A percentile compares a stretch with the other conserved stretches of the same genome.
Conservation (phyloP, 2,329 filamentous ascomycete genomes). For the Exophiala bonariae region DNA sequence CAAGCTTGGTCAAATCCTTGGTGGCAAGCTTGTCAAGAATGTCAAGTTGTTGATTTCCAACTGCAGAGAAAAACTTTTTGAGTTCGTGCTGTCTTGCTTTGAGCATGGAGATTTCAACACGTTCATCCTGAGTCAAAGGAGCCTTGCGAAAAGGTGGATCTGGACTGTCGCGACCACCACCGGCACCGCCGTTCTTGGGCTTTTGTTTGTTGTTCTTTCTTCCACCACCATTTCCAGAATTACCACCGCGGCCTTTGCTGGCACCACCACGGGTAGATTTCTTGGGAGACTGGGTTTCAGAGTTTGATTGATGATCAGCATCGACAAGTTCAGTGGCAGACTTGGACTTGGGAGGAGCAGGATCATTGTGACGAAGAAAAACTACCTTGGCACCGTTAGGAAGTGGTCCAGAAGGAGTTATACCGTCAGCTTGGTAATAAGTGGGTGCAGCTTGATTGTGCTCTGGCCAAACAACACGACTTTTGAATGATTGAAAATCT, state of each 20-base stretch:
- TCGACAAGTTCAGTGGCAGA: background rate
- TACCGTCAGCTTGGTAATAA: too few relatives aligned
- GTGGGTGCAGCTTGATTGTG: too few relatives aligned
- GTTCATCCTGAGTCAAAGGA: slow-evolving; percentile 22
- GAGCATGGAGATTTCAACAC: slow-evolving; percentile 29
- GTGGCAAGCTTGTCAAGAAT: slow-evolving; percentile 41
- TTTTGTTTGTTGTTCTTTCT: slow-evolving; percentile 30
- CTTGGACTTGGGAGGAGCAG: too few relatives aligned
- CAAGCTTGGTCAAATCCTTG: slow-evolving; percentile 39
- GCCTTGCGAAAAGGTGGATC: slow-evolving; percentile 33
- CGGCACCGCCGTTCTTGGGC: slow-evolving; percentile 27
- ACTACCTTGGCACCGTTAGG: too few relatives aligned
- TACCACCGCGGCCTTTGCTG: slow-evolving; percentile 31
- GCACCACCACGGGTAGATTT: slow-evolving; percentile 33
- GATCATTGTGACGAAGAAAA: too few relatives aligned
- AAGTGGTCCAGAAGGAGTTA: too few relatives aligned
- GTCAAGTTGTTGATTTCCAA: slow-evolving; percentile 42
- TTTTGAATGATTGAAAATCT: too few relatives aligned
- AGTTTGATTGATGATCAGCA: slow-evolving; percentile 4
- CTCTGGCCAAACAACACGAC: too few relatives aligned
- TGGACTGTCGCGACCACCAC: slow-evolving; percentile 27
- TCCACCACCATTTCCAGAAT: slow-evolving; percentile 28
- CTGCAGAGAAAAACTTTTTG: slow-evolving; percentile 41
- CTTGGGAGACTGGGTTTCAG: slow-evolving; percentile 18
- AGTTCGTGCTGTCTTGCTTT: slow-evolving; percentile 44